Conservation (phyloP, 208 protist species). For the Porcisia hertigi region DNA sequence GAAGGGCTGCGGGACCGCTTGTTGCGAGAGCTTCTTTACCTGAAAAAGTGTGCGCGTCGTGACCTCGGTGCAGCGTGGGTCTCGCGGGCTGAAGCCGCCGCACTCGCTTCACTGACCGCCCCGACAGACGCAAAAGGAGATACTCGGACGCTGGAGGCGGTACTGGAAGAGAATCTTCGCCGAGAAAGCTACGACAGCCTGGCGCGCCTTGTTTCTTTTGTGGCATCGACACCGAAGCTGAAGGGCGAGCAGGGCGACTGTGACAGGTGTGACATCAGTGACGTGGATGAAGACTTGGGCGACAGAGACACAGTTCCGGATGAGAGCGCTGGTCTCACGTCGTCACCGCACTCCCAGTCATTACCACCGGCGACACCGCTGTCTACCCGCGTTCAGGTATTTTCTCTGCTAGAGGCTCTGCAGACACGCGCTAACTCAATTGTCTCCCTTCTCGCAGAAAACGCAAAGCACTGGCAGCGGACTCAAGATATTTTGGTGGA, state of each 20-base stretch:
- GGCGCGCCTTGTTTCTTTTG: conserved; percentile 4
- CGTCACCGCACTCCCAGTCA: neutral
- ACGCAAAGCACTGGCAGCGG: conserved; percentile 52
- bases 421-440: conserved; percentile 41
- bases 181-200: conserved; percentile 15
- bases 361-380: neutral
- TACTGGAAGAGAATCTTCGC: conserved; percentile 17
- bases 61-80: conserved; percentile 26
- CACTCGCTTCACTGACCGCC: neutral
- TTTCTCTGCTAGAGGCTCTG: conserved; percentile 29
- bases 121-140: neutral
- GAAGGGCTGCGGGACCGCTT: conserved; percentile 34
- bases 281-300: neutral
- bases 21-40: conserved; percentile 43
- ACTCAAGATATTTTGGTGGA: conserved; percentile 32
- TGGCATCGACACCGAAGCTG: neutral
- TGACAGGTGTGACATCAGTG: neutral
- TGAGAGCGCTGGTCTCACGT: neutral
- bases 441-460: conserved; percentile 46
- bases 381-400: conserved; percentile 2
- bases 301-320: neutral
- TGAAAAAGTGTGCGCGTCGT: conserved; percentile 38
- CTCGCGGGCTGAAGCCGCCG: conserved; percentile 11
- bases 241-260: neutral
- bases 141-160: neutral